Base-by-base conservation (phyloP, 2,329 filamentous ascomycete genomes). In the Penicillium verrucosum region DNA sequence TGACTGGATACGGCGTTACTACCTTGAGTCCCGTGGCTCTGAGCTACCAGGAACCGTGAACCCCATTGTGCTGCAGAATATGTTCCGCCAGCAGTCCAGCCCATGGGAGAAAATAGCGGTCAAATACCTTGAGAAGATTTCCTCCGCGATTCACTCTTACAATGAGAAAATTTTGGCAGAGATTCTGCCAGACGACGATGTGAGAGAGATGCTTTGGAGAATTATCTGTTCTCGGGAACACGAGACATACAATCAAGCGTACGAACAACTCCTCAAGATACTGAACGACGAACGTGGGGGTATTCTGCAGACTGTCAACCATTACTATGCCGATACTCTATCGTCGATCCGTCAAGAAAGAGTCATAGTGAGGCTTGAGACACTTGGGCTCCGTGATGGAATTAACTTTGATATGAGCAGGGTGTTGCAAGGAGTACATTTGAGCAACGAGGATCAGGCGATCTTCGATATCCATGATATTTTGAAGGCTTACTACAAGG, bases 301-400 rank as follows among this genome's bases (percentile, higher is more conserved):
- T 0, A 75, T 68, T 0, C 76, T 81, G 0, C 68, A 72, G n/a
- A 86, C 84, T 0, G 68, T 77, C 23, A 82, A 85, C 56, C 76
- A 79, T 40, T 77, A 78, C 51, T 85, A 83, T 67, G 78, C 74
- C 51, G 70, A 76, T 3, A 78, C 74, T 30, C 64, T 80, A 1
- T 67, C 38, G 4, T 51, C 55, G 1, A 62, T 60, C 16, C 60
- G 65, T 6, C 34, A 61, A 7, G 57, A 68, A 27, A 36, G 64
- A 40, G 52, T 57, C 16, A 18, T 52, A 8, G 18, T 25, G 1
- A 45, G 60, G 12, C 44, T 64, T 8, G 44, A 59, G 16, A 16
- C 21, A 3, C 36, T 52, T 12, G 61, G 51, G 5, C 14, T 61
- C 1, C 1, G 21, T 1, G 44, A 59, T 23, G 49, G 23, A 1